Evolutionary conservation across 2,329 filamentous ascomycete species (phyloP).

Genomic region (Clathrospora elynae): DNA sequence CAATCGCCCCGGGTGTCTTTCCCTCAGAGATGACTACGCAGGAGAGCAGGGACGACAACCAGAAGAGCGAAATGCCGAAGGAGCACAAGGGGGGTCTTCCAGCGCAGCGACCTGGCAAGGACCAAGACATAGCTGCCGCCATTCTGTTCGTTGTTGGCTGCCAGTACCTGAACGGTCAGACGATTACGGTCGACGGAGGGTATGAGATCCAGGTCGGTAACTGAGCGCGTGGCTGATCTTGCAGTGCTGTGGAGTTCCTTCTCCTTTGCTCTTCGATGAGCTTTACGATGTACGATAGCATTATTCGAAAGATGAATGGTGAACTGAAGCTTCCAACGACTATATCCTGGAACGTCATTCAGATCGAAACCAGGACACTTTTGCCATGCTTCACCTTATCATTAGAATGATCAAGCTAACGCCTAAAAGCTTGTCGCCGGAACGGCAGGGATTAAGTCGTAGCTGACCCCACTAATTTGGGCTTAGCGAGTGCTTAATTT

Average conservation of each 20-base stretch:
- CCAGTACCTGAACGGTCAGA: conserved; percentile 58
- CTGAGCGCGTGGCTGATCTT: conserved; percentile 17
- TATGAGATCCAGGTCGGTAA: conserved; percentile 50
- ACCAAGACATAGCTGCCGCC: conserved; percentile 63
- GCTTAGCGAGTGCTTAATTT: conserved; percentile 28
- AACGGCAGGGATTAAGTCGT: conserved; percentile 20
- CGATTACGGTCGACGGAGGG: conserved; percentile 60
- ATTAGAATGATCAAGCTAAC: conserved; percentile 30
- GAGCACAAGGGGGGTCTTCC: conserved; percentile 59
- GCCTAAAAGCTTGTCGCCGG: conserved; percentile 28
- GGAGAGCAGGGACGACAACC: conserved; percentile 55
- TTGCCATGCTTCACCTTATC: conserved; percentile 2
- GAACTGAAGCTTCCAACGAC: too few relatives aligned
- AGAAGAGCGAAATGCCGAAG: conserved; percentile 61
- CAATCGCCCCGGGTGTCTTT: conserved; percentile 63
- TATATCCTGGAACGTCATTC: too few relatives aligned
- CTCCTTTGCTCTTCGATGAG: background rate
- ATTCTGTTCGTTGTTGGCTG: conserved; percentile 60
- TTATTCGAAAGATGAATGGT: too few relatives aligned
- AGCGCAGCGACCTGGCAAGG: conserved; percentile 59
- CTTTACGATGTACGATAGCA: conserved; percentile 7
- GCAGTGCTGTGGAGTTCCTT: background rate
- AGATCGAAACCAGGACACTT: background rate
- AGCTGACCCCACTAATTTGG: conserved; percentile 13
- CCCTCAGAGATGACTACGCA: conserved; percentile 63